phyloP scores from a whole-genome alignment of 106 monocot species.

The Platanthera zijinensis region DNA sequence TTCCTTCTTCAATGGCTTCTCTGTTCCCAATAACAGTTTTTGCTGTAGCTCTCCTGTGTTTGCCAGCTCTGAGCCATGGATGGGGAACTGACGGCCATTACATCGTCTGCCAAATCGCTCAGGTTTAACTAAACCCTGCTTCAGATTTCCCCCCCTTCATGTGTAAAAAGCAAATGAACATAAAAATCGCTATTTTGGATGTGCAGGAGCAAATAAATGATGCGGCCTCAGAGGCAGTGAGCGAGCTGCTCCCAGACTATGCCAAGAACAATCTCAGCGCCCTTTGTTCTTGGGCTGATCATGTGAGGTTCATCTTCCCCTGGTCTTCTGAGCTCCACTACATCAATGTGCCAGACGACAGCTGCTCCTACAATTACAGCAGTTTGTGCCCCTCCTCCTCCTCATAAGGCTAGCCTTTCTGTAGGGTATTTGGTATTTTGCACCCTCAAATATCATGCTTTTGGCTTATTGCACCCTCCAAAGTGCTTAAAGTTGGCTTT shows the following conservation, averaged over 20 bases:
- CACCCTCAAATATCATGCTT: too few relatives aligned
- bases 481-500: too few relatives aligned
- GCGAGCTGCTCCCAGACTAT: conserved; percentile 37
- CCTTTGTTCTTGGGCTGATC: conserved; percentile 57
- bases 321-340: conserved; percentile 57
- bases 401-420: not conserved
- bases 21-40: not conserved
- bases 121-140: conserved; percentile 14
- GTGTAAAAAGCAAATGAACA: not conserved
- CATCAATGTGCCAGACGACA: conserved; percentile 36
- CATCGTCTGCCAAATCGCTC: conserved; percentile 52
- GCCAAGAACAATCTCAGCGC: conserved; percentile 39
- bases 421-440: not conserved
- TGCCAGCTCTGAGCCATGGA: conserved; percentile 23
- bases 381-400: conserved; percentile 12
- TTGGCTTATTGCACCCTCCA: not conserved
- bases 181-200: not conserved
- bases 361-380: conserved; percentile 38
- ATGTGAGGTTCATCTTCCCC: conserved; percentile 26
- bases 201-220: conserved; percentile 29
- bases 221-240: conserved; percentile 28
- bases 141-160: not conserved
- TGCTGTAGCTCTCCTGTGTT: conserved; percentile 8
- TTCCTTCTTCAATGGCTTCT: not conserved
- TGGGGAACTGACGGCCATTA: conserved; percentile 56